Percentiles rank a stretch among this genome's conserved stretches.
Conservation (phyloP, 352 stramenopile species). For the Peronospora farinosa region DNA sequence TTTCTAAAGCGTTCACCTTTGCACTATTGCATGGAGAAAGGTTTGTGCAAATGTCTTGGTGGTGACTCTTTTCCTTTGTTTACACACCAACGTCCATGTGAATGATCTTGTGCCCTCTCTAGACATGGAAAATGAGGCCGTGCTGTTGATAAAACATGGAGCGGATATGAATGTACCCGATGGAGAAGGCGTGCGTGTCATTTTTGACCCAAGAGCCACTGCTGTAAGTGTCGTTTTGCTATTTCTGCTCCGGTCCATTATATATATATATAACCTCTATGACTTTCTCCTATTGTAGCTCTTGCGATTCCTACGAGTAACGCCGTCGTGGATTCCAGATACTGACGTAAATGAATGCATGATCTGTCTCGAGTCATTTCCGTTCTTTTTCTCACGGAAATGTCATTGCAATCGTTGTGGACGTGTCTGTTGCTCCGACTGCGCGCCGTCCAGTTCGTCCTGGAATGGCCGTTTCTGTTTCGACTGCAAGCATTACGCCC, state of each 20-base stretch:
- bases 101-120: neutral
- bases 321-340: constrained; percentile 60
- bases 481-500: constrained; percentile 70
- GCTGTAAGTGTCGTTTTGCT: constrained; percentile 33
- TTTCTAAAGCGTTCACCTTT: constrained; percentile 71
- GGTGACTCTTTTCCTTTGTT: neutral
- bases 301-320: constrained; percentile 45
- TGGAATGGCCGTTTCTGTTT: constrained; percentile 75
- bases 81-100: constrained; percentile 2
- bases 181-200: constrained; percentile 45
- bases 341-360: constrained; percentile 55
- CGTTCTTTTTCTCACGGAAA: constrained; percentile 67
- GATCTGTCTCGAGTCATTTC: constrained; percentile 64
- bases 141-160: constrained; percentile 55
- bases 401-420: constrained; percentile 69
- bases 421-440: constrained; percentile 73
- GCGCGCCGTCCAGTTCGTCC: constrained; percentile 53
- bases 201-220: constrained; percentile 53
- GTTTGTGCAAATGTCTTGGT: constrained; percentile 17
- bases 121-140: constrained; percentile 61
- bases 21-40: constrained; percentile 74
- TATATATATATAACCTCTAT: no score
- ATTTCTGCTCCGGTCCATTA: neutral
- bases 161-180: constrained; percentile 70
- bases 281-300: constrained; percentile 22